phyloP scores from a whole-genome alignment of 257 asterid species.

The Ballota nigra region DNA sequence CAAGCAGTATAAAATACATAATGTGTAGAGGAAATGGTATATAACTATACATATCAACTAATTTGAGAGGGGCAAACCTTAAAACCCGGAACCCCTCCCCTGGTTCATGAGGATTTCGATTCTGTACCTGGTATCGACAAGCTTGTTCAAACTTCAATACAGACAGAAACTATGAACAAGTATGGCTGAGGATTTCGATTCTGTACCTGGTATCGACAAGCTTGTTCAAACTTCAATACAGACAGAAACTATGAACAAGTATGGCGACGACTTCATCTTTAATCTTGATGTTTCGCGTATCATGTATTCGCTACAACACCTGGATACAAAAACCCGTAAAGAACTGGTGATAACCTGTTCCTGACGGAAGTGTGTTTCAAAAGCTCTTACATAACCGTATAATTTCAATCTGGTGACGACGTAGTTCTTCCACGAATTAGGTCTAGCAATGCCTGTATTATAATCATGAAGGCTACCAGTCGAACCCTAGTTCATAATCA shows the following conservation, averaged over 20 bases:
- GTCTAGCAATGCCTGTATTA: slow-evolving; percentile 5
- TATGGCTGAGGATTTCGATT: not conserved
- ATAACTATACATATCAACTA: not conserved
- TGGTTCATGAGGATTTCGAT: not conserved
- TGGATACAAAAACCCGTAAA: not conserved
- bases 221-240: slow-evolving; percentile 6
- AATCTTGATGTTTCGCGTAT: not conserved
- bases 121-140: too few relatives aligned
- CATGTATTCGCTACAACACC: slow-evolving; percentile 10
- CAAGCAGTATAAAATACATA: not conserved
- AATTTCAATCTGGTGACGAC: slow-evolving; percentile 3
- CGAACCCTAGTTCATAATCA: not conserved
- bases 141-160: too few relatives aligned
- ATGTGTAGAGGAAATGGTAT: not conserved
- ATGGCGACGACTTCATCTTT: slow-evolving; percentile 8
- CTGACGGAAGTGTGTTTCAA: not conserved
- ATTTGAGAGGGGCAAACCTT: slow-evolving; percentile 21
- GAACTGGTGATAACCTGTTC: not conserved
- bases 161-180: slow-evolving; percentile 12
- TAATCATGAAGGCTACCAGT: not conserved
- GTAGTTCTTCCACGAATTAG: not conserved
- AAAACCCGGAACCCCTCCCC: slow-evolving; percentile 22
- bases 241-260: slow-evolving; percentile 13
- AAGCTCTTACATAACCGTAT: not conserved
- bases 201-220: not conserved